Conservation (phyloP, 2,329 filamentous ascomycete genomes). For the Fusarium armeniacum region DNA sequence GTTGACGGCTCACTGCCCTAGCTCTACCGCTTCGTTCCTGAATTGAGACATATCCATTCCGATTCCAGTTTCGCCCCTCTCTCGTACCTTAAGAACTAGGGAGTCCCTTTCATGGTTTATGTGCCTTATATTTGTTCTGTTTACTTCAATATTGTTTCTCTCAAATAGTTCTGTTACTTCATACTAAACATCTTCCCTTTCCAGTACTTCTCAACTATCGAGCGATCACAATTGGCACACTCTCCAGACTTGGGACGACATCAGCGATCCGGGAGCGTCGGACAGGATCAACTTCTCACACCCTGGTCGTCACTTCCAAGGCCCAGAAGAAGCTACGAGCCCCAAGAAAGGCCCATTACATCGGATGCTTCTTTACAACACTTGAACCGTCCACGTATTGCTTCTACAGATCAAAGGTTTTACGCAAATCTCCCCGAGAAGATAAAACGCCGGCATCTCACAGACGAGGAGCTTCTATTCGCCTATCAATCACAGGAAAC, state of each 20-base stretch:
- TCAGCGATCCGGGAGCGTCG: conserved; percentile 38
- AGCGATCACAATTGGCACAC: conserved; percentile 76
- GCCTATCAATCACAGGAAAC: conserved; percentile 54
- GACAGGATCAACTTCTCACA: conserved; percentile 35
- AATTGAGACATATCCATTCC: conserved; percentile 58
- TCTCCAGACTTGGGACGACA: conserved; percentile 42
- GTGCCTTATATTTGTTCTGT: conserved; percentile 19
- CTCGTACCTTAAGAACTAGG: conserved; percentile 47
- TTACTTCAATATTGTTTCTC: conserved; percentile 15
- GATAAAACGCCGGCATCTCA: conserved; percentile 78
- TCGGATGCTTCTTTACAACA: conserved; percentile 35
- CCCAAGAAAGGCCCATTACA: conserved; percentile 36
- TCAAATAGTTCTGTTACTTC: conserved; percentile 12
- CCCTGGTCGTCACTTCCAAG: conserved; percentile 32
- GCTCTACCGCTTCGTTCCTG: conserved; percentile 54
- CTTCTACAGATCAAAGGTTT: conserved; percentile 73
- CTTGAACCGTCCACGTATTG: conserved; percentile 52
- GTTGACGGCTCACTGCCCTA: conserved; percentile 41
- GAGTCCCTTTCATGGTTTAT: conserved; percentile 39
- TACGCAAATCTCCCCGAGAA: conserved; percentile 80
- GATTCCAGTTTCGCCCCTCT: conserved; percentile 48
- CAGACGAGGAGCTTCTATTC: conserved; percentile 77
- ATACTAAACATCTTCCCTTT: conserved; percentile 38
- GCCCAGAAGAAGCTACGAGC: conserved; percentile 32
- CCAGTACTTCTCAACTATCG: conserved; percentile 80